A percentile compares a stretch with the other conserved stretches of the same genome.
Conservation (phyloP, 192 early-diverging fungal species). For the Backusella macrospora region DNA sequence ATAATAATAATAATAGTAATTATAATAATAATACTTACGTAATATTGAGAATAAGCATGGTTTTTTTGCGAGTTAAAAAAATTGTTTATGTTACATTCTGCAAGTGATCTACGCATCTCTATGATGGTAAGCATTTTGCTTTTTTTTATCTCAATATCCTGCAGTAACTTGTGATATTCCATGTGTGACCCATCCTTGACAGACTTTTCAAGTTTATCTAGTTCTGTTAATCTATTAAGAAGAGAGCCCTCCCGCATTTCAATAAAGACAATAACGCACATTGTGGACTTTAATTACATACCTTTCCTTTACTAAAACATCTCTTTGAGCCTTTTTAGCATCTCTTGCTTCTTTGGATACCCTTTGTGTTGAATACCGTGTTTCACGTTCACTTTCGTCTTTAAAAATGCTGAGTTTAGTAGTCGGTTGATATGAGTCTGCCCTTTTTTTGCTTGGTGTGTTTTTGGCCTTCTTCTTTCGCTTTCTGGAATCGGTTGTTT, state of each 20-base stretch:
- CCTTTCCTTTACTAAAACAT: constrained; percentile 26
- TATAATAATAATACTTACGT: constrained; percentile 25
- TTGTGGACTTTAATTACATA: not conserved
- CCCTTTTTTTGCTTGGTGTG: constrained; percentile 16
- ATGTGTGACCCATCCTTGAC: constrained; percentile 37
- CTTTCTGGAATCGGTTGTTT: not conserved
- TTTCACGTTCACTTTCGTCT: constrained; percentile 35
- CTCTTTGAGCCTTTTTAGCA: constrained; percentile 33
- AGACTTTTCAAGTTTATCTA: constrained; percentile 29
- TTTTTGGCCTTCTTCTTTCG: constrained; percentile 12
- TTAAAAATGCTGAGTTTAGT: constrained; percentile 16
- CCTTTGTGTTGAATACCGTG: constrained; percentile 26
- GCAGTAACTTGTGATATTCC: constrained; percentile 33
- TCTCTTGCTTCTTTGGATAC: constrained; percentile 36
- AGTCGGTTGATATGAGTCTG: constrained; percentile 16
- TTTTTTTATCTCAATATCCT: constrained; percentile 35
- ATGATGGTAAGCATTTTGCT: constrained; percentile 26
- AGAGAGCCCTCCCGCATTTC: no score
- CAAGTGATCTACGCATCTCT: constrained; percentile 28
- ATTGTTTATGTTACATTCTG: constrained; percentile 25
- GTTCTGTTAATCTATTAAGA: constrained; percentile 25
- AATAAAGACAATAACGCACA: not conserved
- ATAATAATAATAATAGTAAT: not conserved
- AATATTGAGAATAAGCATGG: constrained; percentile 34
- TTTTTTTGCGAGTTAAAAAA: constrained; percentile 30